phyloP scores from a whole-genome alignment of 176 grass and related monocot genomes.

The Triticum turgidum region DNA sequence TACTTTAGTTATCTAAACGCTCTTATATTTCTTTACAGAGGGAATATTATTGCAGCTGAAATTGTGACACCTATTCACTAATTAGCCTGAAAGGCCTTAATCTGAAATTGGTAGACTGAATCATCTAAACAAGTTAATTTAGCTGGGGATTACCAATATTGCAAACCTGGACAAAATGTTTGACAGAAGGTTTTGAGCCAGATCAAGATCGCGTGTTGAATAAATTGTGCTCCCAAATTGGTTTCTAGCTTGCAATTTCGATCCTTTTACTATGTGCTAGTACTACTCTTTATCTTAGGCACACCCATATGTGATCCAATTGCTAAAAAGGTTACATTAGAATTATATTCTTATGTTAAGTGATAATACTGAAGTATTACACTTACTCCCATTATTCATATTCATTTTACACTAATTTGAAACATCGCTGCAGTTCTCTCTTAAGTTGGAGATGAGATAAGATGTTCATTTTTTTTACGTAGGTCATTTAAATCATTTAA shows the following conservation, averaged over 20 bases:
- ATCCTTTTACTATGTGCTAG: not conserved
- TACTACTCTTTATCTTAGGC: not conserved
- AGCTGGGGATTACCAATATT: constrained; percentile 6
- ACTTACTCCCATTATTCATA: not conserved
- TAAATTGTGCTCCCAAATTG: not conserved
- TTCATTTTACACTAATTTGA: constrained; percentile 15
- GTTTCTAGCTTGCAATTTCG: constrained; percentile 16
- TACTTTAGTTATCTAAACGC: too few relatives aligned
- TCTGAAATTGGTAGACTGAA: constrained; percentile 14
- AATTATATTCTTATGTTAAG: constrained; percentile 20
- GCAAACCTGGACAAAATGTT: constrained; percentile 1
- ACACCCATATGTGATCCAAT: not conserved
- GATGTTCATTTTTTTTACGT: constrained; percentile 20
- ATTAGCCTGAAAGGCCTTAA: not conserved
- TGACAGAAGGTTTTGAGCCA: not conserved
- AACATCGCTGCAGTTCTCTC: constrained; percentile 11
- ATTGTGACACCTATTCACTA: not conserved
- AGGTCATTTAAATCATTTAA: constrained; percentile 81
- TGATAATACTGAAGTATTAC: not conserved
- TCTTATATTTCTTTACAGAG: too few relatives aligned
- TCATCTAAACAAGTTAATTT: constrained; percentile 3
- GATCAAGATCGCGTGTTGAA: not conserved
- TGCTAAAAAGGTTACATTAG: not conserved
- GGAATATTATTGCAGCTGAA: not conserved
- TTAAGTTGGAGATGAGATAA: constrained; percentile 5